Conservation (phyloP, 768 basidiomycete genomes). For the Phylloporus sp. region DNA sequence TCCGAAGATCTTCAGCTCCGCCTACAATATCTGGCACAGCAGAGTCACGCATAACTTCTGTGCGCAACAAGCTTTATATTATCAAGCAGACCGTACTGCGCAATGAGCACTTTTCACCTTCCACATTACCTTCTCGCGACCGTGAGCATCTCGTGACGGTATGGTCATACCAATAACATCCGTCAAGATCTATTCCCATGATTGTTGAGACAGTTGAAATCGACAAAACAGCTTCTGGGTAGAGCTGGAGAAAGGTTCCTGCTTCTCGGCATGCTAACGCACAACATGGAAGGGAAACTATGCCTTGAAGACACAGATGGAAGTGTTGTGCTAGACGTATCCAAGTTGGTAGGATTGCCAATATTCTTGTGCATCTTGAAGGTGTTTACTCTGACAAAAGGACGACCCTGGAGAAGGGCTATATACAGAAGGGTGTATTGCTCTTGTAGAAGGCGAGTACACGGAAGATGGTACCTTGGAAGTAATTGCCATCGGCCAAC, state of each 20-base stretch:
- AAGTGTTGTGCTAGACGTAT: conserved; percentile 81
- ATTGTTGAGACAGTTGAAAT: conserved; percentile 61
- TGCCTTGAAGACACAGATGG: conserved; percentile 95
- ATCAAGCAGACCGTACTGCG: conserved; percentile 91
- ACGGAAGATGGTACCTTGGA: conserved; percentile 86
- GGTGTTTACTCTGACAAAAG: conserved; percentile 32
- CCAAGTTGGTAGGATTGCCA: conserved; percentile 58
- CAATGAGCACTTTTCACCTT: conserved; percentile 97
- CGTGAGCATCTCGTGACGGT: conserved; percentile 86
- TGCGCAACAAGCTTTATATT: conserved; percentile 83
- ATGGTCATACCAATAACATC: conserved; percentile 25
- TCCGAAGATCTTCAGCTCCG: conserved; percentile 41
- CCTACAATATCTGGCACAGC: conserved; percentile 79
- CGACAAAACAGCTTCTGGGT: conserved; percentile 94
- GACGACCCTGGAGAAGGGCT: conserved; percentile 92
- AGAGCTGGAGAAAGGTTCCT: conserved; percentile 87
- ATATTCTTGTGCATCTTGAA: neutral
- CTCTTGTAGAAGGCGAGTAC: conserved; percentile 94
- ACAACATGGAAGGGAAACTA: conserved; percentile 85
- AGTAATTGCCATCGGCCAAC: conserved; percentile 94
- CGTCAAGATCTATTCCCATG: conserved; percentile 15
- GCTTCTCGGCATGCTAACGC: conserved; percentile 87
- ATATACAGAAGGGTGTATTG: conserved; percentile 95
- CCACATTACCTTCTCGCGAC: conserved; percentile 86
- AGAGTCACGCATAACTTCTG: conserved; percentile 72